phyloP scores from a whole-genome alignment of 2,329 filamentous ascomycete genomes.

The Sordariomycetes sp. region DNA sequence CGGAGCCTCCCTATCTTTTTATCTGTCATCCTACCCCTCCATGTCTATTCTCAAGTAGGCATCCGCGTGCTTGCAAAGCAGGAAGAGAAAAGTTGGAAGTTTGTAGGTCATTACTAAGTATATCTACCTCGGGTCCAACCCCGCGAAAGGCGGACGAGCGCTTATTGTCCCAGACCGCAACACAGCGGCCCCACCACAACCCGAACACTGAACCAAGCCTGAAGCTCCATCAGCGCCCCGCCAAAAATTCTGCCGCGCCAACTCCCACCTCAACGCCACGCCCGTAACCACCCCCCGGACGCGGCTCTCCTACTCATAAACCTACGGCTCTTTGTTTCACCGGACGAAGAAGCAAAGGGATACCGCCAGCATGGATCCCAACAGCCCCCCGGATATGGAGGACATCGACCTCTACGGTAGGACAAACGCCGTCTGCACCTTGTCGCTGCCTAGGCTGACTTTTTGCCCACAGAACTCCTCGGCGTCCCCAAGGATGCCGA shows the following conservation, averaged over 20 bases:
- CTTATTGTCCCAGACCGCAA: too few relatives aligned
- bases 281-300: too few relatives aligned
- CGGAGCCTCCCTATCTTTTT: too few relatives aligned
- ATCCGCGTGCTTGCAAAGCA: too few relatives aligned
- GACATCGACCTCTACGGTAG: constrained; percentile 54
- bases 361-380: not conserved
- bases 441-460: not conserved
- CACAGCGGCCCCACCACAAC: too few relatives aligned
- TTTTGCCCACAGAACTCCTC: constrained; percentile 54
- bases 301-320: not conserved
- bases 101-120: too few relatives aligned
- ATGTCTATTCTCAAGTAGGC: too few relatives aligned
- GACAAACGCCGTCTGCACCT: not conserved
- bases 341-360: not conserved
- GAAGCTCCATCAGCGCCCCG: not conserved
- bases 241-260: constrained; percentile 4
- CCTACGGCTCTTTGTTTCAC: not conserved
- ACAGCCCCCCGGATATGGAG: constrained; percentile 12
- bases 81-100: too few relatives aligned
- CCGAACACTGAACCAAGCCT: too few relatives aligned
- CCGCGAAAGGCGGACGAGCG: too few relatives aligned
- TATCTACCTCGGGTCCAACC: too few relatives aligned
- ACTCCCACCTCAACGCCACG: not conserved
- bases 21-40: too few relatives aligned
- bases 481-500: constrained; percentile 61